Base-by-base conservation (phyloP, 441 rosid genomes). In the Jatropha podagrica region DNA sequence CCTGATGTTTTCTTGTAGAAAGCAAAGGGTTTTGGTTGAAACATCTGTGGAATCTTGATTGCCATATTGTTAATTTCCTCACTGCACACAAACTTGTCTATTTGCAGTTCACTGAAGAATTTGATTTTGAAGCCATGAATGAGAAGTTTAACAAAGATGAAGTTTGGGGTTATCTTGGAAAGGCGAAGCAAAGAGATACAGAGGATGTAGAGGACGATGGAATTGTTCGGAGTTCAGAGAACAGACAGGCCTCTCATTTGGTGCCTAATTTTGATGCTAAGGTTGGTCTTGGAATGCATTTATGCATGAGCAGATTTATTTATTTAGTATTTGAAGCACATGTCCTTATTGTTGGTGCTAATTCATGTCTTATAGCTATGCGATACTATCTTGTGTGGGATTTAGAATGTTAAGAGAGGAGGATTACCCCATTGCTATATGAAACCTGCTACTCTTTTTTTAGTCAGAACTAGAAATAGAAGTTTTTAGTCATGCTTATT, bases 101-200 rank as follows among this genome's bases (percentile, higher is more conserved):
- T 69, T 2, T 42, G 32, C 85, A 59, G 72, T 90, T 81, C 62
- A 82, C 87, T 52, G 91, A 90, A 83, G 95, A 88, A 80, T 88
- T 90, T 81, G 90, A 90, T 84, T 90, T 90, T 84, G 90, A 87
- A 75, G 91, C 91, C 56, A 90, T 88, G 94, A 85, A 90, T 77
- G 89, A 87, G 77, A 87, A 86, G 85, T 88, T 87, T 80, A 87
- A 83, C 46, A 90, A 86, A 87, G 88, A 80, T 78, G 89, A 87
- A 74, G 82, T 87, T 65, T 86, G 92, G 91, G 91, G 85, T 55
- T 76, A 70, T 76, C 90, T 90, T 77, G 88, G 91, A n/a, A 86
- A 85, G 78, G 82, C n/a, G 77, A 84, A 81, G 69, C 87, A 75
- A 69, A 74, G 71, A 49, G 86, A 80, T 71, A 60, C 62, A n/a